A percentile compares a stretch with the other conserved stretches of the same genome.
phyloP scores from a whole-genome alignment of 2,329 filamentous ascomycete species.

The Neonectria hederae region DNA sequence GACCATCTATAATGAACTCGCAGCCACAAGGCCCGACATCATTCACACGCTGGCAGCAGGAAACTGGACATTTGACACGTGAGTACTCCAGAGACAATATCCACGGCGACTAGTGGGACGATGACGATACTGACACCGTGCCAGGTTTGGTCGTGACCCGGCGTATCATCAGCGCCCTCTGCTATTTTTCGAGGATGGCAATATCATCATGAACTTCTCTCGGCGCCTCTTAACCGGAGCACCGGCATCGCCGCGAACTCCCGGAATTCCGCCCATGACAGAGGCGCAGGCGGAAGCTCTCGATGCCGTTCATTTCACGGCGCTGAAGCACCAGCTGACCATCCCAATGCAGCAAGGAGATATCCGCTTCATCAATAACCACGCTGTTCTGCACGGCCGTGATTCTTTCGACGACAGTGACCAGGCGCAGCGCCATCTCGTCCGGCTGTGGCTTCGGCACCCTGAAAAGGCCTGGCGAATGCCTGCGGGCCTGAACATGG shows the following conservation, averaged over 20 bases:
- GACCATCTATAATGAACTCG: conserved; percentile 70
- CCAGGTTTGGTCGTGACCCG: neutral
- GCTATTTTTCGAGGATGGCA: conserved; percentile 7
- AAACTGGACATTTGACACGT: conserved; percentile 57
- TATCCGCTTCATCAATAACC: conserved; percentile 64
- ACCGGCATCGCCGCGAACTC: conserved; percentile 53
- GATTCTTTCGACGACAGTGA: conserved; percentile 51
- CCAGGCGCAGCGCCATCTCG: conserved; percentile 5
- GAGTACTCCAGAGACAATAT: conserved; percentile 21
- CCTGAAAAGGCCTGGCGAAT: conserved; percentile 4
- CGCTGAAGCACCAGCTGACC: conserved; percentile 53
- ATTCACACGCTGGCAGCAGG: conserved; percentile 62
- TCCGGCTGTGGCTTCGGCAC: conserved; percentile 16
- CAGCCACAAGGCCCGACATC: conserved; percentile 64
- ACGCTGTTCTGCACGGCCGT: conserved; percentile 61
- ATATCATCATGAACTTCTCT: conserved; percentile 17
- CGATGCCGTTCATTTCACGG: conserved; percentile 59
- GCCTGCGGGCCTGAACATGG: neutral
- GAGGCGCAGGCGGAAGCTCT: conserved; percentile 62
- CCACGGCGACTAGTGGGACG: neutral
- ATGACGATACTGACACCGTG: neutral
- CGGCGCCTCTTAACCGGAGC: neutral
- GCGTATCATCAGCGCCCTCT: conserved; percentile 11
- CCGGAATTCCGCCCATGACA: conserved; percentile 63
- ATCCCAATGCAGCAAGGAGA: conserved; percentile 60